Evolutionary conservation across 2,329 filamentous ascomycete genomes (phyloP), one percentile per base, ranked within the genome.

Genomic region (Fusarium tricinctum): DNA sequence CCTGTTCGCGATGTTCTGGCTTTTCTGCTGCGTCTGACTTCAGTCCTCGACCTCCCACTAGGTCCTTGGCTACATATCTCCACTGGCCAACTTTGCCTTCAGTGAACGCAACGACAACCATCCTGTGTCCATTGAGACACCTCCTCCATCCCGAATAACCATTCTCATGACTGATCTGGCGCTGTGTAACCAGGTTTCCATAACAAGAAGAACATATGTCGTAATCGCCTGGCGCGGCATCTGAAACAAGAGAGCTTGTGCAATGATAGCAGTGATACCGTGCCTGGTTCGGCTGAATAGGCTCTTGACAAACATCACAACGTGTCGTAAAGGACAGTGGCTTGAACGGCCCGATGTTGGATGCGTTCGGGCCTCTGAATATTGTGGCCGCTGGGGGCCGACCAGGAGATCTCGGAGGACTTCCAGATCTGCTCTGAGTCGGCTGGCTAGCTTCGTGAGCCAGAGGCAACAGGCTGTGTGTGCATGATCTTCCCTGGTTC

Each of bases 171-270:
- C 88, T 89, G 65, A 97, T 89, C 45, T 88, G 88, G 10, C 87
- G 85, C 0, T 85, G 85, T 3, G 83, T 79, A 3, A 92, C 86
- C 9, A 94, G 84, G 46, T 85, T 86, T 49, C 85, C 81, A 78
- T 97, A 97, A 82, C 94, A 97, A 6, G 85, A 82, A 19, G 84
- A 84, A 80, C 94, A 97, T 47, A 97, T 87, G 71, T 97, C 93
- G 77, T 96, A 97, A 77, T 97, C 92, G n/a, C 94, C 94, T 0
- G 80, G 79, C 23, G 80, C 74, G 6, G 83, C 81, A 30, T 86
- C 82, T 1, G 81, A 73, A 5, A 84, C 77, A 5, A 83, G 80
- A 8, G 73, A 74, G 72, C 85, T 86, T 51, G 88, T 88, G 78
- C 94, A 97, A 51, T 85, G 81, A 48, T 89, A 90, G 79, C 95